Evolutionary conservation across 106 monocot genomes (phyloP), one percentile per base, ranked within the genome.

Genomic region (Iris macrosiphon): DNA sequence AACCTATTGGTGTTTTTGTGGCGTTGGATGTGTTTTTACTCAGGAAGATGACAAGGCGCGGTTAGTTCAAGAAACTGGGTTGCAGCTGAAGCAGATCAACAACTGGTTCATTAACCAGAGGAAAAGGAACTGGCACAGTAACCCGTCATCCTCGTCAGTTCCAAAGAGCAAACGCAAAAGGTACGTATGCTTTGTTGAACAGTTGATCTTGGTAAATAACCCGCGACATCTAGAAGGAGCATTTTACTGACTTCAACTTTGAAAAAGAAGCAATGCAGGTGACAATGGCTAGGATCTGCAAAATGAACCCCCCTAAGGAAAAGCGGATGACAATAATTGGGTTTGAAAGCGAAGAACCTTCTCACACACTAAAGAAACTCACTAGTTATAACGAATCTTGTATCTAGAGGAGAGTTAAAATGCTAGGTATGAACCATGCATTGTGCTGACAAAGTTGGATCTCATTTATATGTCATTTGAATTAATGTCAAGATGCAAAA

Each of bases 61-160:
- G 30, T 33, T 82, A 14, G 82, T 82, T 40, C 82, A 82, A 42
- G 82, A 82, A 69, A 82, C 82, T 6, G 76, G 76, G 6, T 40
- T 82, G 40, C 82, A 82, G 13, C 63, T 82, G 48, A 82, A 82
- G 68, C 82, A 82, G 61, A 82, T 82, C 38, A 82, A 82, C 45
- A 82, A 82, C 38, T 82, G 80, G 80, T 80, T 80, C 58, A 80
- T 80, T 60, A 80, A 81, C 63, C 76, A 81, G 52, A 71, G 81
- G 45, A 82, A 82, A 46, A 35, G 82, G 34, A 82, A 82, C 60
- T 82, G 82, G 82, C 76, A 82, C 55, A 82, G 64, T 64, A 82
- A 77, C 37, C 76, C 76, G 0, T 72, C 82, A n/a, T 76, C 82
- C 18, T 77, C 82, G 6, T 50, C 49, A 27, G 54, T 49, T 15